A percentile compares a stretch with the other conserved stretches of the same genome.
Conservation (phyloP, 768 basidiomycete species). For the Atractiella rhizophila region DNA sequence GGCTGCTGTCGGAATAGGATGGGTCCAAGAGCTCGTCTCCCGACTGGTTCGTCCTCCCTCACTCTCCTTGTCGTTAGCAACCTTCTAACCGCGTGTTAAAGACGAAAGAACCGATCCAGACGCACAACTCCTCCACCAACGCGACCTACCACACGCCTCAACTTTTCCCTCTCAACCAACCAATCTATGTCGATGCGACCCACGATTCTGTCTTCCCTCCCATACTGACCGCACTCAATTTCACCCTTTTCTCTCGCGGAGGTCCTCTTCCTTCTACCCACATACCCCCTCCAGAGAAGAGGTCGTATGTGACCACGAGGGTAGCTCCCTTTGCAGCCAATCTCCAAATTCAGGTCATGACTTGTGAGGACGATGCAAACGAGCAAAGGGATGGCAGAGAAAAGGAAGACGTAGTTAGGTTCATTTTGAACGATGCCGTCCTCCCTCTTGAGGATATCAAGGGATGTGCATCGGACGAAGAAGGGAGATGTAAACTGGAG, state of each 20-base stretch:
- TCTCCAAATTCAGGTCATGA: constrained; percentile 8
- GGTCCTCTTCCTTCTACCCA: constrained; percentile 55
- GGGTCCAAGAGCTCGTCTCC: constrained; percentile 20
- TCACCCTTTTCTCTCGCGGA: constrained; percentile 42
- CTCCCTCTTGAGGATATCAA: constrained; percentile 17
- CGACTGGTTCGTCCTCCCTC: constrained; percentile 15
- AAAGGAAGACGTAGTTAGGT: no score
- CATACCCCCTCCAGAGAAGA: constrained; percentile 34
- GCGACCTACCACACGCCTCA: constrained; percentile 18
- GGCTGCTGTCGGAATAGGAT: constrained; percentile 26
- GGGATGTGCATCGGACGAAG: constrained; percentile 15
- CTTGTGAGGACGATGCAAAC: constrained; percentile 19
- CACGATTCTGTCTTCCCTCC: constrained; percentile 83
- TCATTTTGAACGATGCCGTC: constrained; percentile 23
- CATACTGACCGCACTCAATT: constrained; percentile 56
- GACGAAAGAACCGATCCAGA: background rate
- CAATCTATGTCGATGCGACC: constrained; percentile 53
- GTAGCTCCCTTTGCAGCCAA: constrained; percentile 25
- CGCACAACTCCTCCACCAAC: background rate
- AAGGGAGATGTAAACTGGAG: constrained; percentile 21
- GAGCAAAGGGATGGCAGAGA: no score
- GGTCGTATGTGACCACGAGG: constrained; percentile 9
- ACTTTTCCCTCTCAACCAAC: constrained; percentile 22
- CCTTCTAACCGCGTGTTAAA: constrained; percentile 16
- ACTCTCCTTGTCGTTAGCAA: constrained; percentile 13